phyloP scores from a whole-genome alignment of 495 filamentous ascomycete genomes.

The Cairneyella variabilis region DNA sequence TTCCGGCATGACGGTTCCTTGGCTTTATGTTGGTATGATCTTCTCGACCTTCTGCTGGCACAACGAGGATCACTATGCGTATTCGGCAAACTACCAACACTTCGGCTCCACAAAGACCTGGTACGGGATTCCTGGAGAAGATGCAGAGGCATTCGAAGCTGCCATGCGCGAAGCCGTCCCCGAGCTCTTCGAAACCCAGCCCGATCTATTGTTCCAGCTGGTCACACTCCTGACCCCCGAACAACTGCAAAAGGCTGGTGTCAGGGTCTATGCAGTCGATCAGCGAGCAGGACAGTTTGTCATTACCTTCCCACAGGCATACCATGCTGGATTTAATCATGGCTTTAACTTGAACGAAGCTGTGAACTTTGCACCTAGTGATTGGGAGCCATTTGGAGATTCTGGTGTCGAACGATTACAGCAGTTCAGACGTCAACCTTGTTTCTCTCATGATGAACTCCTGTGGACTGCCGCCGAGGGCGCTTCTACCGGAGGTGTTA shows the following conservation, averaged over 20 bases:
- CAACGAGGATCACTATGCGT: constrained; percentile 96
- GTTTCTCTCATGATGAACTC: constrained; percentile 97
- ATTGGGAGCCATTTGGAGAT: constrained; percentile 95
- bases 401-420: constrained; percentile 82
- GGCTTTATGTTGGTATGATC: constrained; percentile 99
- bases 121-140: constrained; percentile 95
- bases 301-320: constrained; percentile 89
- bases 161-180: constrained; percentile 95
- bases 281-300: constrained; percentile 95
- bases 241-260: constrained; percentile 90
- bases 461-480: constrained; percentile 74
- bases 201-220: constrained; percentile 93
- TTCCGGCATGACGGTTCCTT: constrained; percentile 99
- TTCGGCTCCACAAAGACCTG: constrained; percentile 98
- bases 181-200: constrained; percentile 94
- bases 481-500: constrained; percentile 64
- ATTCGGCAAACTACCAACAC: constrained; percentile 98
- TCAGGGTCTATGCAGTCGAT: constrained; percentile 88
- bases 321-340: constrained; percentile 91
- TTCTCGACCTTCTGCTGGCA: constrained; percentile 99
- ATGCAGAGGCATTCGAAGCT: constrained; percentile 89
- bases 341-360: constrained; percentile 99
- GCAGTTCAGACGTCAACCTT: constrained; percentile 84
- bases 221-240: constrained; percentile 93
- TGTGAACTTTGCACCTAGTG: constrained; percentile 94